Percentiles rank a stretch among this genome's conserved stretches.
Evolutionary conservation across 768 basidiomycete species (phyloP).

Genomic region (Tremella fuciformis): DNA sequence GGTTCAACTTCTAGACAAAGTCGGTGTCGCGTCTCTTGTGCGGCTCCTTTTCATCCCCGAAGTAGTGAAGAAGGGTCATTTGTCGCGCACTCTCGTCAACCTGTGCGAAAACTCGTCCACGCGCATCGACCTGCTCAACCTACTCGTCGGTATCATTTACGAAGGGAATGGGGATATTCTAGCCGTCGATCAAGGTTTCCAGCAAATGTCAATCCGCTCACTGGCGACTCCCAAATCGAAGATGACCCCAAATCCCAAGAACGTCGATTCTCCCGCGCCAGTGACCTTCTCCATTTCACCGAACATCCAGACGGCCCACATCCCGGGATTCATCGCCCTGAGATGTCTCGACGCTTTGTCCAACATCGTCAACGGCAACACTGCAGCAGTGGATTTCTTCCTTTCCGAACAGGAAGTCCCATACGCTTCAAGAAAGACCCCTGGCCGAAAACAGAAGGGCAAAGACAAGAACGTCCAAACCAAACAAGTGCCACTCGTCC

Average conservation of each 20-base stretch:
- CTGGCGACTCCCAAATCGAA: conserved; percentile 57
- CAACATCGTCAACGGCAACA: conserved; percentile 81
- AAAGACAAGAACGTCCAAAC: conserved; percentile 74
- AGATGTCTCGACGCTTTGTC: conserved; percentile 87
- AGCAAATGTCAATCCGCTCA: conserved; percentile 77
- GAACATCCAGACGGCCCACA: conserved; percentile 63
- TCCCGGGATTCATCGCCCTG: conserved; percentile 90
- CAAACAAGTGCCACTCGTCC: conserved; percentile 85
- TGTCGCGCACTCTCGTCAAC: conserved; percentile 87
- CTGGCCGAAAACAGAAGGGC: conserved; percentile 77
- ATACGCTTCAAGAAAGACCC: conserved; percentile 58
- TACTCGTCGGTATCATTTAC: conserved; percentile 88
- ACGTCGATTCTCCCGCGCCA: conserved; percentile 48
- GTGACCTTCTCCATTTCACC: conserved; percentile 56
- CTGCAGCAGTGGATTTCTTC: conserved; percentile 85
- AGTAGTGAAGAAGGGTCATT: conserved; percentile 73
- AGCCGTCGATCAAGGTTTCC: conserved; percentile 87
- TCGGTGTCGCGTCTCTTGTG: conserved; percentile 80
- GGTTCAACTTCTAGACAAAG: conserved; percentile 86
- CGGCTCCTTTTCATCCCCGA: conserved; percentile 96
- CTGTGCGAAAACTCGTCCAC: conserved; percentile 93
- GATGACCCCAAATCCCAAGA: conserved; percentile 63
- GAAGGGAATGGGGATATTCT: conserved; percentile 91
- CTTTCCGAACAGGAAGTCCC: conserved; percentile 90
- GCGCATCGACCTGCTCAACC: conserved; percentile 85